These are phyloP conservation scores for Lachnellula cervina DNA, from an alignment of 2,329 filamentous ascomycete species.

Conservation along the genomic window DNA sequence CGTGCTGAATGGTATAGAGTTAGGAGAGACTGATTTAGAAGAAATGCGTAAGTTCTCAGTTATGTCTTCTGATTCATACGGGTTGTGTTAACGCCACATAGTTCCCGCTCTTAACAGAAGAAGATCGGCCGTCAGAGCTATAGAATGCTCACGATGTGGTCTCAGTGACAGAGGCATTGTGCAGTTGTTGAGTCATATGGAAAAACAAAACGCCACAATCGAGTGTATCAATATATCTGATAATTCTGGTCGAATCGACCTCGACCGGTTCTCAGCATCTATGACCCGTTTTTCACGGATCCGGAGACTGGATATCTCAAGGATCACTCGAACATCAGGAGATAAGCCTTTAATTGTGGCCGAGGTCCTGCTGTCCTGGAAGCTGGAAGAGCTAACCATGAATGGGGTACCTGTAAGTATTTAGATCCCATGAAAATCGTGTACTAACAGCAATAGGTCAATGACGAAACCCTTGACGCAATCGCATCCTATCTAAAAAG, in stretches of 20 bases:
- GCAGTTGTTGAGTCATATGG: slow-evolving; percentile 58
- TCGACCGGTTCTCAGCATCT: slow-evolving; percentile 59
- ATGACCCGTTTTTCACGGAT: slow-evolving; percentile 63
- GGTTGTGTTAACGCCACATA: slow-evolving; percentile 27
- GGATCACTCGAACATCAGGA: slow-evolving; percentile 58
- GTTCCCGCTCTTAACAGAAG: slow-evolving; percentile 64
- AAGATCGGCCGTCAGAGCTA: slow-evolving; percentile 58
- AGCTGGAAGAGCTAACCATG: slow-evolving; percentile 59
- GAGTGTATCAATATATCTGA: slow-evolving; percentile 64
- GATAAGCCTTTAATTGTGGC: slow-evolving; percentile 59
- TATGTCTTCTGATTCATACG: background rate
- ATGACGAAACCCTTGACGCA: slow-evolving; percentile 59
- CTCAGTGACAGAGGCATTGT: slow-evolving; percentile 54
- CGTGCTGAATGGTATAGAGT: slow-evolving; percentile 60
- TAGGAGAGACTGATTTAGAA: slow-evolving; percentile 68
- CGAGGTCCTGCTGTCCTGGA: slow-evolving; percentile 63
- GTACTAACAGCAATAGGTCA: slow-evolving; percentile 38
- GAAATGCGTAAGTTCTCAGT: slow-evolving; percentile 30
- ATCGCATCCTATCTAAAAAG: slow-evolving; percentile 60
- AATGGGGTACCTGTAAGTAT: slow-evolving; percentile 51
- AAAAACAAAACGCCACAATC: slow-evolving; percentile 60
- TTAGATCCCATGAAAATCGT: background rate
- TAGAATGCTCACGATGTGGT: slow-evolving; percentile 62
- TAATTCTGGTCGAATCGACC: slow-evolving; percentile 59
- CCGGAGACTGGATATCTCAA: slow-evolving; percentile 60